These are phyloP conservation scores for Tetrapisispora nanseiensis DNA, from an alignment of 805 yeast species.

Conservation along the genomic window DNA sequence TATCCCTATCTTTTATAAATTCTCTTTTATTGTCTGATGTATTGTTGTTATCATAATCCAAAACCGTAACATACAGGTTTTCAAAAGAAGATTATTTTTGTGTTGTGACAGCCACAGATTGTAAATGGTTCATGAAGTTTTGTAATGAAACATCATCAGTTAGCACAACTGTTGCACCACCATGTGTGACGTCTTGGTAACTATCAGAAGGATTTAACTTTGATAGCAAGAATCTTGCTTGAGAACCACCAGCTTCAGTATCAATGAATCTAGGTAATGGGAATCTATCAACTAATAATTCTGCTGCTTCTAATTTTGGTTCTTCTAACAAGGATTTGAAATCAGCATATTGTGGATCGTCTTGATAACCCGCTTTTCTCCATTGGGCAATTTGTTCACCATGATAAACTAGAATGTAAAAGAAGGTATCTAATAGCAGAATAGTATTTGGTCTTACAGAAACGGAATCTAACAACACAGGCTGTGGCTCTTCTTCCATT, in stretches of 20 bases:
- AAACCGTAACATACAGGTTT: no score
- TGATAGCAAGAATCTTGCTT: constrained; percentile 91
- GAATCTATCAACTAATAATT: constrained; percentile 82
- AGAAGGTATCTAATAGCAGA: constrained; percentile 84
- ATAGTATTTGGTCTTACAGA: constrained; percentile 85
- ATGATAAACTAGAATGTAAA: constrained; percentile 90
- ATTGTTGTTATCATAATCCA: no score
- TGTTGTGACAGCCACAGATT: constrained; percentile 65
- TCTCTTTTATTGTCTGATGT: background rate
- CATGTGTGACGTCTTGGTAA: constrained; percentile 44
- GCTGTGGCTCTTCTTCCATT: constrained; percentile 77
- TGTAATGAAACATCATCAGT: constrained; percentile 95
- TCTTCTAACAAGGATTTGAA: constrained; percentile 79
- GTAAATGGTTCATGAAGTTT: constrained; percentile 90
- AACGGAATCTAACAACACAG: constrained; percentile 87
- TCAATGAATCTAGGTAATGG: constrained; percentile 97
- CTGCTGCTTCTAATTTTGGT: constrained; percentile 89
- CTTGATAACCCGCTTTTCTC: constrained; percentile 93
- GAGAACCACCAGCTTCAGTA: constrained; percentile 97
- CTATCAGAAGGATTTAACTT: constrained; percentile 91
- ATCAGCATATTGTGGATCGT: constrained; percentile 79
- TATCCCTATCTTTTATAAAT: no score
- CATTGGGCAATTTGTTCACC: constrained; percentile 93
- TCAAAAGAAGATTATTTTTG: no score
- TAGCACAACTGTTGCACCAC: constrained; percentile 68